Base-by-base conservation (phyloP, 495 filamentous ascomycete species). In the Podospora appendiculata region DNA sequence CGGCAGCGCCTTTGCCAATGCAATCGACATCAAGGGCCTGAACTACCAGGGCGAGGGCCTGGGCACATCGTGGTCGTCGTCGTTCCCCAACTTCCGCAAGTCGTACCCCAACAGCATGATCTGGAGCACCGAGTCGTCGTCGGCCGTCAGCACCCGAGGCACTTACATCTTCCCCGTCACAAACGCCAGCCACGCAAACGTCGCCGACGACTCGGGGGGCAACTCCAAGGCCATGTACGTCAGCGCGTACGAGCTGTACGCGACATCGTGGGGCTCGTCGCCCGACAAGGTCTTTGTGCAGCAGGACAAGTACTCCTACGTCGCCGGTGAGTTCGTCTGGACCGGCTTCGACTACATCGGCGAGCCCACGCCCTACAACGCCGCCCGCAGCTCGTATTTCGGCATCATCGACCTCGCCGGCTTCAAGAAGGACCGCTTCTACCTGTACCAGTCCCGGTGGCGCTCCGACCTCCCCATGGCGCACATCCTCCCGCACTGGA, bases 401-500 rank as follows among this genome's bases (percentile, higher is more conserved):
- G 72, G 74, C 0, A 77, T 77, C 39, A 67, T 77, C 41, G 72
- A 77, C 46, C 56, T 77, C 13, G 75, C 75, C 0, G 75, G 75
- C 11, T 77, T 79, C 50, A 69, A 67, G 58, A 79, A 79, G 57
- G 75, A 77, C 41, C 67, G 74, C 4, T 79, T 72, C 50, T 77
- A 64, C 39, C 52, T 76, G 5, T 79, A 79, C 53, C 73, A 76
- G 48, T 57, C 74, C 13, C 65, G 72, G 3, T 79, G 73, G 75
- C 58, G 63, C 2, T 61, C 73, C 7, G 63, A 69, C 25, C 47
- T 72, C 10, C 48, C 47, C 1, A 65, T 70, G 63, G 75, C 68
- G 13, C 74, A 77, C 45, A 65, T 77, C 25, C 64, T 77, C 16
- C 75, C 75, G 16, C 75, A 79, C 50, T 79, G 76, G 76, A 77